phyloP scores from a whole-genome alignment of 345 rosid genomes.

The Arabidopsis suecica region DNA sequence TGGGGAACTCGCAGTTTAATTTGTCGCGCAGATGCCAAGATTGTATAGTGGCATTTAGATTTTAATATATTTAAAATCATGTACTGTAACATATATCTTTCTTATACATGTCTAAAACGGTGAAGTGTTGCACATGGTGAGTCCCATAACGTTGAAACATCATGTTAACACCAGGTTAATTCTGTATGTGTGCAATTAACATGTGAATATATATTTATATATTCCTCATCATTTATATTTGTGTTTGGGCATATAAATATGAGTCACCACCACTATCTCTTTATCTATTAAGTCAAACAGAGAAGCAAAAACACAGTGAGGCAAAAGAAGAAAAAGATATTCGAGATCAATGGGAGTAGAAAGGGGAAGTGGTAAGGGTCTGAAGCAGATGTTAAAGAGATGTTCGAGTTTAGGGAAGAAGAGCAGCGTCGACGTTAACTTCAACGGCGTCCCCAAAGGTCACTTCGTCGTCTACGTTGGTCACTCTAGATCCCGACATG shows the following conservation, averaged over 20 bases:
- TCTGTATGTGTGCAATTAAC: slow-evolving; percentile 25
- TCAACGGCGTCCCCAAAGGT: slow-evolving; percentile 80
- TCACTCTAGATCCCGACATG: slow-evolving; percentile 68
- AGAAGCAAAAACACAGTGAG: slow-evolving; percentile 13
- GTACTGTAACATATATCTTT: neutral
- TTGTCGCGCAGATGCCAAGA: slow-evolving; percentile 28
- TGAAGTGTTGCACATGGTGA: slow-evolving; percentile 38
- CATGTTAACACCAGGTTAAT: slow-evolving; percentile 9
- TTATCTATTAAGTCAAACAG: slow-evolving; percentile 15
- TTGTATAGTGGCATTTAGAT: neutral
- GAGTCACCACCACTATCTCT: slow-evolving; percentile 29
- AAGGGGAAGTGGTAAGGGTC: slow-evolving; percentile 27
- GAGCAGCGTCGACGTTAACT: slow-evolving; percentile 42
- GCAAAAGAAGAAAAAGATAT: neutral
- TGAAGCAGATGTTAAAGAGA: slow-evolving; percentile 57
- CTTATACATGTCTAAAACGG: neutral
- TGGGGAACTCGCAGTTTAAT: slow-evolving; percentile 37
- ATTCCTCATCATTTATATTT: slow-evolving; percentile 6
- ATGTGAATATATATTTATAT: slow-evolving; percentile 21
- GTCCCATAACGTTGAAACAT: slow-evolving; percentile 42
- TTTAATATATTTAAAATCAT: neutral
- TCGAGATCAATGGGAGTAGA: slow-evolving; percentile 37
- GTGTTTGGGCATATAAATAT: slow-evolving; percentile 35
- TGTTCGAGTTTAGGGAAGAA: slow-evolving; percentile 77
- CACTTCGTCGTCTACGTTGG: slow-evolving; percentile 93